Evolutionary conservation across 2,329 filamentous ascomycete species (phyloP), one percentile per base, ranked within the genome.

Genomic region (Phialophora macrospora): DNA sequence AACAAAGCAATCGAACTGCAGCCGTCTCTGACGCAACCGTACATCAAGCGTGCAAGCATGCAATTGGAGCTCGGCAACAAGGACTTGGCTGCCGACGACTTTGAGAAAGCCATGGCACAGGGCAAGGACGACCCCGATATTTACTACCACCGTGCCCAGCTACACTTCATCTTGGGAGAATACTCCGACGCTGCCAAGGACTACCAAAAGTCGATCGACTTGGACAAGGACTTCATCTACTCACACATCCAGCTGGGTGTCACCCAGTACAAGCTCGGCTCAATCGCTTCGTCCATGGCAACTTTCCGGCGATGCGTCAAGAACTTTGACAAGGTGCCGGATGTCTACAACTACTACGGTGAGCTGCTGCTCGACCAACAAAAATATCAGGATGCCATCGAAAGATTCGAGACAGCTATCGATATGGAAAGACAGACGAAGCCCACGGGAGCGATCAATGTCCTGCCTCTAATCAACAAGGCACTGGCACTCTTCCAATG

Each of bases 271-370:
- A 99, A 99, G 88, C 96, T 98, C 90, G 95, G 95, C 72, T 97
- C 92, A 32, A 91, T 99, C 65, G 95, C 95, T 7, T 97, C 93
- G 8, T 97, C 93, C 55, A 98, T 98, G 93, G 94, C 95, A 41
- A 99, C 95, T 5, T 98, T 99, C 88, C 88, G 94, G 73, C 87
- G 93, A 70, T 97, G 93, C 80, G 93, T 97, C 79, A 99, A 98
- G 89, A 97, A 97, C 82, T 99, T 99, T 76, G 91, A 93, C 75
- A 91, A 94, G 77, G 92, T 96, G 11, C 93, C 94, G 5, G 95
- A 99, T 76, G 95, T 98, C 48, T 99, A 98, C 85, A 99, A 99
- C 85, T 99, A 99, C 86, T 98, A 97, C 75, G 95, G 95, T 74
- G 95, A 99, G 82, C 86, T 99, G 63, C 85, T 99, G 64, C 88